A percentile compares a stretch with the other conserved stretches of the same genome.
Conservation (phyloP, 495 filamentous ascomycete genomes). For the Aspergillus affinis region DNA sequence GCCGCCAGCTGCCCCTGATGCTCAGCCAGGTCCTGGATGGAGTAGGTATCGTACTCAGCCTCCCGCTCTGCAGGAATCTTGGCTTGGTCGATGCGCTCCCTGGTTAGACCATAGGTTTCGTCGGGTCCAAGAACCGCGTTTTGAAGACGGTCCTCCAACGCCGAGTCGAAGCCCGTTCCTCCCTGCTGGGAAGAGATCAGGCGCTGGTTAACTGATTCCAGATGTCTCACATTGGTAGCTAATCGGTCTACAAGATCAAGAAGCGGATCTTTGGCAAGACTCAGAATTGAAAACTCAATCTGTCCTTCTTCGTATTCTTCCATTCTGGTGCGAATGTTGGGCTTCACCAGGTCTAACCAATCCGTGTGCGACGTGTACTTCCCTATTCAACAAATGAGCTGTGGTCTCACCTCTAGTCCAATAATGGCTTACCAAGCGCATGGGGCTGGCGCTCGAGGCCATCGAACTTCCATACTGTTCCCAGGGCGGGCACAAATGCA, state of each 20-base stretch:
- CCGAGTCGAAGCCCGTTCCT: neutral
- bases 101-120: conserved; percentile 33
- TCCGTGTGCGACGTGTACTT: conserved; percentile 35
- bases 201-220: conserved; percentile 36
- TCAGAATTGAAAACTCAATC: conserved; percentile 58
- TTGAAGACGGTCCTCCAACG: conserved; percentile 6
- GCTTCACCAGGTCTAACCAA: conserved; percentile 51
- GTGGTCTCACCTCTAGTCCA: neutral
- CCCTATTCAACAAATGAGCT: conserved; percentile 21
- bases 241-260: conserved; percentile 38
- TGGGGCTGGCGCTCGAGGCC: conserved; percentile 75
- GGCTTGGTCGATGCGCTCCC: conserved; percentile 32
- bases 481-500: conserved; percentile 77
- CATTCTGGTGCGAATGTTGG: conserved; percentile 51
- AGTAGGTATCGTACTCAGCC: conserved; percentile 20
- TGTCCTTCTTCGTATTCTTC: conserved; percentile 52
- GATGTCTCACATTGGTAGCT: conserved; percentile 45
- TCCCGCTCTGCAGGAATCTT: conserved; percentile 16
- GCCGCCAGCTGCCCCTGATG: conserved; percentile 31
- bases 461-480: conserved; percentile 84
- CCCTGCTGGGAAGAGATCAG: conserved; percentile 21
- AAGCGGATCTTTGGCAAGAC: conserved; percentile 54
- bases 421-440: conserved; percentile 57
- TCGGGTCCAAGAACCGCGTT: conserved; percentile 35
- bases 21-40: conserved; percentile 26